A percentile compares a stretch with the other conserved stretches of the same genome.
phyloP scores from a whole-genome alignment of 306 rosid species.

The Quercus aquifolioides region DNA sequence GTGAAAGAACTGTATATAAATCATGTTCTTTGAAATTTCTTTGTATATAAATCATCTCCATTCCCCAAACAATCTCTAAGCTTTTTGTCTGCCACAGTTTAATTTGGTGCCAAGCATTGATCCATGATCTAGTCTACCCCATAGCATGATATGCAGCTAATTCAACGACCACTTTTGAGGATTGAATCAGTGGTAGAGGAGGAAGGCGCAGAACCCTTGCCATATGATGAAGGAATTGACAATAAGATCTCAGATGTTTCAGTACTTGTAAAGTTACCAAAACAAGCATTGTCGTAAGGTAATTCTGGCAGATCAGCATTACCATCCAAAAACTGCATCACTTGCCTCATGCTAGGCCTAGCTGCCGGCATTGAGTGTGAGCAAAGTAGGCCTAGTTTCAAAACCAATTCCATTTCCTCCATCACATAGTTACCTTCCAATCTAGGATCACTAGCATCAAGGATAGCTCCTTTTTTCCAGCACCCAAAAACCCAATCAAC shows the following conservation, averaged over 20 bases:
- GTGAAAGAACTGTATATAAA: not conserved
- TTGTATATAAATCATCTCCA: not conserved
- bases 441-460: constrained; percentile 46
- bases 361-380: constrained; percentile 39
- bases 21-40: not conserved
- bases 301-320: constrained; percentile 29
- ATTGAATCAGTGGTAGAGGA: not conserved
- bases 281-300: not conserved
- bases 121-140: not conserved
- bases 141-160: not conserved
- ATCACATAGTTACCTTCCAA: constrained; percentile 28
- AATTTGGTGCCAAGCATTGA: not conserved
- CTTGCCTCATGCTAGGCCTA: constrained; percentile 61
- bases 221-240: not conserved
- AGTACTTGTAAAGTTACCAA: not conserved
- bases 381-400: constrained; percentile 59
- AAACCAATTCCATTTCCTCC: constrained; percentile 43
- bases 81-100: no score
- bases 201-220: not conserved
- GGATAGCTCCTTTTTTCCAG: constrained; percentile 40
- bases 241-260: not conserved
- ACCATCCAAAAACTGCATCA: constrained; percentile 44
- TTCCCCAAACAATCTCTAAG: not conserved
- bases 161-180: not conserved
- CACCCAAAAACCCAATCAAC: constrained; percentile 48